These are phyloP conservation scores for Boletus speciosus DNA, from an alignment of 768 basidiomycete genomes.

Conservation along the genomic window DNA sequence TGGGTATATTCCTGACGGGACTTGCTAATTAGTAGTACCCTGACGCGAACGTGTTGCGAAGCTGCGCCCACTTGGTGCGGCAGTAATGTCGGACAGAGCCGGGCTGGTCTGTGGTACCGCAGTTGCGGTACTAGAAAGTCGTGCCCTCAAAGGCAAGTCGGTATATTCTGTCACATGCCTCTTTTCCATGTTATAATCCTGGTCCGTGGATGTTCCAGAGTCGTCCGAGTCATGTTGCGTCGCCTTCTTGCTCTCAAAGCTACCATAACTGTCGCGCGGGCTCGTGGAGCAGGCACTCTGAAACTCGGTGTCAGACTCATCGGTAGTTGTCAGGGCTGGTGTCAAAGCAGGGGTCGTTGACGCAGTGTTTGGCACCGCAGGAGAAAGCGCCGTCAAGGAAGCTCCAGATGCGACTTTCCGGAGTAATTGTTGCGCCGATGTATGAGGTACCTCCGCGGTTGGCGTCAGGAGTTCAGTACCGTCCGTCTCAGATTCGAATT, in stretches of 20 bases:
- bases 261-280: slow-evolving; percentile 63
- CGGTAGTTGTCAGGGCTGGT: slow-evolving; percentile 42
- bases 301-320: slow-evolving; percentile 83
- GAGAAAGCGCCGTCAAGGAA: slow-evolving; percentile 25
- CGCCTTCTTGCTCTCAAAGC: slow-evolving; percentile 33
- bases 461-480: slow-evolving; percentile 21
- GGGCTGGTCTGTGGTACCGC: slow-evolving; percentile 43
- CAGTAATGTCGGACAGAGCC: slow-evolving; percentile 40
- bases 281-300: slow-evolving; percentile 82
- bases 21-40: slow-evolving; percentile 14
- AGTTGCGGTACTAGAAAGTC: slow-evolving; percentile 53
- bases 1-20: slow-evolving; percentile 29
- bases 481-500: slow-evolving; percentile 38
- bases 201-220: slow-evolving; percentile 29
- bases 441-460: slow-evolving; percentile 29
- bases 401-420: slow-evolving; percentile 36
- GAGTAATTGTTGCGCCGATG: slow-evolving; percentile 16
- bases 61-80: slow-evolving; percentile 24
- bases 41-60: slow-evolving; percentile 20
- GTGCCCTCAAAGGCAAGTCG: slow-evolving; percentile 44
- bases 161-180: slow-evolving; percentile 32
- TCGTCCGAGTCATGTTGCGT: slow-evolving; percentile 28
- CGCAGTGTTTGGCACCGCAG: slow-evolving; percentile 20
- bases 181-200: slow-evolving; percentile 28
- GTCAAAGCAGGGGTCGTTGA: slow-evolving; percentile 38